Evolutionary conservation across 805 yeast species (phyloP), one percentile per base, ranked within the genome.

Genomic region (Zygoascus biomembranicola): DNA sequence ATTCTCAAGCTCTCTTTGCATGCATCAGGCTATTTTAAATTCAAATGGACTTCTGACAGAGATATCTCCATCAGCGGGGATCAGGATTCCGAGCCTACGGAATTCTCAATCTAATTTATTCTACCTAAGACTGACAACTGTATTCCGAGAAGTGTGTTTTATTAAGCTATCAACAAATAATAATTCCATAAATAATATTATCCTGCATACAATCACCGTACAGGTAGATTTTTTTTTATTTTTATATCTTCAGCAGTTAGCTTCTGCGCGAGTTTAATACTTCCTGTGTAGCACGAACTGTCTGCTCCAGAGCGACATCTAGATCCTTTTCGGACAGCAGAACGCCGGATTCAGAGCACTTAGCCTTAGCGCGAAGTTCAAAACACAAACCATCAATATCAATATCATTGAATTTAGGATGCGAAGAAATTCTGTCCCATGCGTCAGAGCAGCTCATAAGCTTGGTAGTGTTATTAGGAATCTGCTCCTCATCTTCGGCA

Each of bases 391-490:
- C 95, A 66, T 92, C 97, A 59, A 94, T 90, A 68, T 94, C 99
- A 51, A 94, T 76, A 55, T 90, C 97, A 5, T 94, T 82, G 69
- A 90, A 94, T 66, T 85, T 81, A 35, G 99, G 98, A 74, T 94
- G 98, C 20, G 94, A 70, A 1, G 97, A 87, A 41, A 94, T 85
- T 64, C 98, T 79, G 69, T 92, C 98, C 99, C 99, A 94, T 14
- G 92, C 85, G 61, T 90, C 97, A 0, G 95, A 80, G 69, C 99
- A 94, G 64, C 81, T 81, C 70, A 86, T 70, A 60, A 67, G 59
- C 54, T 61, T 63, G 39, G 61, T 57, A 19, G 57, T 52, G 8
- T 59, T 56, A 2, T 63, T 66, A 2, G 72, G 71, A 20, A 69
- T 69, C 8, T 60, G 57, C 19, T 66, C 70, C 23, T 59, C 63